These are phyloP conservation scores for Schizopora paradoxa DNA, from an alignment of 1,284 basidiomycete genomes.

Conservation along the genomic window DNA sequence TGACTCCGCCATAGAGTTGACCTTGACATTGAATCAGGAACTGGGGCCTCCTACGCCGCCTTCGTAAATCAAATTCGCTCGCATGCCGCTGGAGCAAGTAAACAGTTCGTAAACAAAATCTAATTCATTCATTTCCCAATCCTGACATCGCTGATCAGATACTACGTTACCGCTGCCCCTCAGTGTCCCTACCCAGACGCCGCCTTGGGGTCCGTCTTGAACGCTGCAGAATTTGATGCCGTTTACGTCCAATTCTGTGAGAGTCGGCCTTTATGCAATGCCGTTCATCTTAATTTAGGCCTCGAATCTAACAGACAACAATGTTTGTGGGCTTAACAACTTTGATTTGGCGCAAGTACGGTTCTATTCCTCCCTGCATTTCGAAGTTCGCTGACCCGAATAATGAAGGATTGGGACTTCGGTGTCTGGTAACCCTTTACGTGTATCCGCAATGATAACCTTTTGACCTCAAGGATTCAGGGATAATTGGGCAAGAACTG, in stretches of 20 bases:
- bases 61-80: constrained; percentile 57
- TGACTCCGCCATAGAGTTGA: constrained; percentile 46
- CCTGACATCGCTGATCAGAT: constrained; percentile 31
- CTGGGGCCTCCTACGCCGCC: constrained; percentile 47
- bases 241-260: constrained; percentile 51
- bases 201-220: constrained; percentile 45
- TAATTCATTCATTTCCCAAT: not conserved
- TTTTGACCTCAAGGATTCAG: constrained; percentile 28
- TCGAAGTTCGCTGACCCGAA: not conserved
- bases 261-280: constrained; percentile 12
- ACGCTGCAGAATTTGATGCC: constrained; percentile 49
- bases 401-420: constrained; percentile 44
- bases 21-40: constrained; percentile 60
- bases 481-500: constrained; percentile 55
- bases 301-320: constrained; percentile 42
- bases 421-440: constrained; percentile 38
- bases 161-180: constrained; percentile 57
- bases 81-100: constrained; percentile 43
- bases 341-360: constrained; percentile 37
- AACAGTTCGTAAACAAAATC: constrained; percentile 37
- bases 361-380: constrained; percentile 17
- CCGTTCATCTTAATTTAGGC: constrained; percentile 14
- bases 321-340: constrained; percentile 42
- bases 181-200: constrained; percentile 51
- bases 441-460: constrained; percentile 4